phyloP scores from a whole-genome alignment of 2,329 filamentous ascomycete genomes.

The Atkinsonella hypoxylon region DNA sequence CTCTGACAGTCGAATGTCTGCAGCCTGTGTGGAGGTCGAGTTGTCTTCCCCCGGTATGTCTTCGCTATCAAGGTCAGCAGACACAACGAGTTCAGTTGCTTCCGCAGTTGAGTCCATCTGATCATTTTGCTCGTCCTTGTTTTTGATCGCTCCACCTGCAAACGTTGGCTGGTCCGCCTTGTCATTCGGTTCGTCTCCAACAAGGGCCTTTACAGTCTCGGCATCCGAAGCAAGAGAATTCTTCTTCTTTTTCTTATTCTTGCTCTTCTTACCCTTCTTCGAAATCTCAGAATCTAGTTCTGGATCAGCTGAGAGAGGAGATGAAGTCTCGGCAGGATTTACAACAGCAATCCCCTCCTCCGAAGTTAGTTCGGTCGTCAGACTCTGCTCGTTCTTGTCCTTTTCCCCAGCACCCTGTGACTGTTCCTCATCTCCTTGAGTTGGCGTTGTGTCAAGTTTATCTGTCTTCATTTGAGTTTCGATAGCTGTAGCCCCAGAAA shows the following conservation, averaged over 20 bases:
- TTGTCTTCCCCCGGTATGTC: not conserved
- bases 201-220: not conserved
- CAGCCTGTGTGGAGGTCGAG: not conserved
- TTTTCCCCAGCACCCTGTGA: conserved; percentile 5
- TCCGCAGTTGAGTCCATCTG: not conserved
- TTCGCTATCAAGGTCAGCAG: not conserved
- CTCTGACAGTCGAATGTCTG: not conserved
- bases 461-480: not conserved
- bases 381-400: conserved; percentile 7
- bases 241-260: conserved; percentile 8
- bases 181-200: not conserved
- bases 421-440: not conserved
- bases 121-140: not conserved
- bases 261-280: conserved; percentile 8
- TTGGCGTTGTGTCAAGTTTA: not conserved
- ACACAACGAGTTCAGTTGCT: not conserved
- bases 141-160: not conserved
- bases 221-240: conserved; percentile 6
- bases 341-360: not conserved
- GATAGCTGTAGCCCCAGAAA: not conserved
- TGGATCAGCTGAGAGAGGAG: not conserved
- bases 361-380: not conserved
- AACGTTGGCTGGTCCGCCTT: not conserved
- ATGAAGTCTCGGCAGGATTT: not conserved
- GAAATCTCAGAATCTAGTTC: conserved; percentile 3